A percentile compares a stretch with the other conserved stretches of the same genome.
These are phyloP conservation scores for Ophiosphaerella korrae DNA, from an alignment of 2,329 filamentous ascomycete genomes.

Conservation along the genomic window DNA sequence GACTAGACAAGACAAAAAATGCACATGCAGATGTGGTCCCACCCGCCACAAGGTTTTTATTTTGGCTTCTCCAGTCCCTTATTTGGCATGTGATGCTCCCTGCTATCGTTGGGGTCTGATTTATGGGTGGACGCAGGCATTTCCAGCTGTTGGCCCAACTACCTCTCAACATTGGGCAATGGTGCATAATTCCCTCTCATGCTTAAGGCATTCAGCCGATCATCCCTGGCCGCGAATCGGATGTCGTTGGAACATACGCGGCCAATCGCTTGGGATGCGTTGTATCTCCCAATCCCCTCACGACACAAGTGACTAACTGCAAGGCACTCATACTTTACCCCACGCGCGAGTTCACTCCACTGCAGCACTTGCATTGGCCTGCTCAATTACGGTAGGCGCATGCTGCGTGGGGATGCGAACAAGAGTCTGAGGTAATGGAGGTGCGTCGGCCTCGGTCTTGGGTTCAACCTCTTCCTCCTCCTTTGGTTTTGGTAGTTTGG, in stretches of 20 bases:
- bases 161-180: constrained; percentile 9
- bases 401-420: constrained; percentile 86
- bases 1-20: neutral
- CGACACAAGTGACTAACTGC: constrained; percentile 4
- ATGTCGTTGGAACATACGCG: constrained; percentile 1
- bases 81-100: constrained; percentile 2
- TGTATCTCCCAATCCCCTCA: constrained; percentile 1
- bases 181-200: constrained; percentile 12
- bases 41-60: neutral
- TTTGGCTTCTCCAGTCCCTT: neutral
- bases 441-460: constrained; percentile 45
- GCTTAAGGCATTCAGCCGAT: neutral
- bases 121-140: neutral
- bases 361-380: constrained; percentile 35
- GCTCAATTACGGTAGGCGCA: constrained; percentile 44
- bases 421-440: constrained; percentile 76
- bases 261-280: constrained; percentile 4
- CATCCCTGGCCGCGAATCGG: constrained; percentile 13
- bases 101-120: neutral
- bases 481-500: constrained; percentile 70
- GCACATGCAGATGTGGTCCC: neutral
- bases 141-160: constrained; percentile 7
- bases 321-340: constrained; percentile 6
- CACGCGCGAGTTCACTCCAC: constrained; percentile 36
- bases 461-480: constrained; percentile 50